Percentiles rank a stretch among this genome's conserved stretches.
phyloP scores from a whole-genome alignment of 176 grass and related monocot genomes.

The Dactylis glomerata region DNA sequence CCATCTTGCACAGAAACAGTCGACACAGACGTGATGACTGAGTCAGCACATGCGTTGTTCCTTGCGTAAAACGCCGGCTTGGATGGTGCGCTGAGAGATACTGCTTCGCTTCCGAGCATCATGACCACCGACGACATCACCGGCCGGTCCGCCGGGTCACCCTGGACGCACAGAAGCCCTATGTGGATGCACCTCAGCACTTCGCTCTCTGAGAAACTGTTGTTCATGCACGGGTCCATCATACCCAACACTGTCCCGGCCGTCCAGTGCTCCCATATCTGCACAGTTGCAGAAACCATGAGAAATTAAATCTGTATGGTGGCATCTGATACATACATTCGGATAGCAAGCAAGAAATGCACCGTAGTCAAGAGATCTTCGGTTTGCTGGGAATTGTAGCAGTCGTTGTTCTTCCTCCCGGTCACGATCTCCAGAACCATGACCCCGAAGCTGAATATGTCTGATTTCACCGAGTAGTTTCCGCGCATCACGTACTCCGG shows the following conservation, averaged over 20 bases:
- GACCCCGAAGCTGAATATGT: slow-evolving; percentile 63
- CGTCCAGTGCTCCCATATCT: slow-evolving; percentile 44
- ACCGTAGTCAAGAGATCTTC: slow-evolving; percentile 43
- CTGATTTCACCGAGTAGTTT: slow-evolving; percentile 58
- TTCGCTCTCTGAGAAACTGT: neutral
- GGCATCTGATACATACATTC: neutral
- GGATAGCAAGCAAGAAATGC: neutral
- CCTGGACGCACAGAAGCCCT: slow-evolving; percentile 37
- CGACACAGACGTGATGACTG: neutral
- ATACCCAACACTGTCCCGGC: neutral
- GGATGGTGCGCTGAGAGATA: neutral
- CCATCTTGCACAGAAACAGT: neutral
- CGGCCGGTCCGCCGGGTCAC: slow-evolving; percentile 17
- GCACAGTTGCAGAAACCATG: neutral
- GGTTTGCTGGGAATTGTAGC: neutral
- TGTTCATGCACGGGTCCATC: slow-evolving; percentile 2
- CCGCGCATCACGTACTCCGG: neutral
- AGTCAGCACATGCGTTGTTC: neutral
- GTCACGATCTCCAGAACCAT: slow-evolving; percentile 63
- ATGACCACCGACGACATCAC: slow-evolving; percentile 27
- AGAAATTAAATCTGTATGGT: neutral
- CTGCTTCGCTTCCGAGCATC: neutral
- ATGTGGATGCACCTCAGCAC: slow-evolving; percentile 29
- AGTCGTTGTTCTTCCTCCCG: slow-evolving; percentile 35
- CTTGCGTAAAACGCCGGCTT: neutral